phyloP scores from a whole-genome alignment of 2,329 filamentous ascomycete genomes.

The Paecilomyces sp. region DNA sequence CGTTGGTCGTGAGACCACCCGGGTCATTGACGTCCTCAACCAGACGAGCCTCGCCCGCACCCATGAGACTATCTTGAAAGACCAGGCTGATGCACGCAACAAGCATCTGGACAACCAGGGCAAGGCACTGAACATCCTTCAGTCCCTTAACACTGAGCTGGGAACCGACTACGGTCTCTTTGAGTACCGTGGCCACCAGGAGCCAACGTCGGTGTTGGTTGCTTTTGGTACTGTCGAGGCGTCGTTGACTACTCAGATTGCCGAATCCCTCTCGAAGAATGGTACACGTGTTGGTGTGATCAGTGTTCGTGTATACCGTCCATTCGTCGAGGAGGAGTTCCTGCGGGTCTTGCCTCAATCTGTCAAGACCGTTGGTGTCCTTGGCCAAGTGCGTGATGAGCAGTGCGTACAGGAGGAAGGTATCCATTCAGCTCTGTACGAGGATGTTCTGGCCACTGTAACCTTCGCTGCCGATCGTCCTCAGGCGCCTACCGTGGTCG shows the following conservation, averaged over 20 bases:
- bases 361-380: slow-evolving; percentile 68
- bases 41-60: slow-evolving; percentile 60
- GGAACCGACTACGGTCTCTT: slow-evolving; percentile 90
- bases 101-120: slow-evolving; percentile 65
- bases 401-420: slow-evolving; percentile 66
- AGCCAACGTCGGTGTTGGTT: slow-evolving; percentile 76
- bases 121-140: slow-evolving; percentile 63
- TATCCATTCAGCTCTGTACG: slow-evolving; percentile 77
- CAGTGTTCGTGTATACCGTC: slow-evolving; percentile 87
- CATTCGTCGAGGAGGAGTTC: slow-evolving; percentile 93
- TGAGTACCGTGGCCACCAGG: slow-evolving; percentile 81
- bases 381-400: slow-evolving; percentile 78
- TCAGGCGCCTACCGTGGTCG: slow-evolving; percentile 58
- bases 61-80: slow-evolving; percentile 60
- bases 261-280: slow-evolving; percentile 61
- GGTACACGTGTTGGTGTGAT: slow-evolving; percentile 78
- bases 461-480: slow-evolving; percentile 67
- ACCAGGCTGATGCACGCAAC: slow-evolving; percentile 56
- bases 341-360: slow-evolving; percentile 71
- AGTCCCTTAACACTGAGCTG: slow-evolving; percentile 79
- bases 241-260: slow-evolving; percentile 75
- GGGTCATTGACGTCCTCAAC: slow-evolving; percentile 74
- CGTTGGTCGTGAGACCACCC: slow-evolving; percentile 72
- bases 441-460: slow-evolving; percentile 81
- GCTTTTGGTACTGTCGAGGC: slow-evolving; percentile 90